These are phyloP conservation scores for Geranium brycei DNA, from an alignment of 345 rosid genomes.

Conservation along the genomic window DNA sequence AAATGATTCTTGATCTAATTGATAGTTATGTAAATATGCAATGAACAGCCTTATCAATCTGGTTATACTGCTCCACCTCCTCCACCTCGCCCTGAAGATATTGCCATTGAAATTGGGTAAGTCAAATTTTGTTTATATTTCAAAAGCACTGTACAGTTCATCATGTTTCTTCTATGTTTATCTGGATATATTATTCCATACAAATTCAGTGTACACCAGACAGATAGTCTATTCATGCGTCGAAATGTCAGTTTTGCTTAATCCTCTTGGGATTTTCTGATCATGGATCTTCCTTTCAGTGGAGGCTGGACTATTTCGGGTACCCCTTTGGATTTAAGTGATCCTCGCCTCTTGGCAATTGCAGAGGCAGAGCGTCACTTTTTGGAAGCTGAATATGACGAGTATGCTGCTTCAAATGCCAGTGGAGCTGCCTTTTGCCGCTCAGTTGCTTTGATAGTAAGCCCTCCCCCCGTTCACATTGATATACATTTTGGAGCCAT, in stretches of 20 bases:
- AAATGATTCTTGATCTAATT: neutral
- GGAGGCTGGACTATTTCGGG: conserved; percentile 94
- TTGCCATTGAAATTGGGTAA: conserved; percentile 79
- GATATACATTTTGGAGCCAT: too few species aligned
- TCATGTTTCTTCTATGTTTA: neutral
- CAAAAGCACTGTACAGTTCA: too few species aligned
- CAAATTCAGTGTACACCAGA: conserved; percentile 3
- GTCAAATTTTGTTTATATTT: conserved; percentile 15
- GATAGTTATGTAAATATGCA: conserved; percentile 6
- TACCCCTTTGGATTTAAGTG: conserved; percentile 55
- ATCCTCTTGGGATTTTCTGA: neutral
- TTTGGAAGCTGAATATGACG: conserved; percentile 77
- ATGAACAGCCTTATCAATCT: conserved; percentile 56
- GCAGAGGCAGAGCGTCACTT: conserved; percentile 89
- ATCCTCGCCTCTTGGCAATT: conserved; percentile 74
- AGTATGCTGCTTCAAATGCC: conserved; percentile 64
- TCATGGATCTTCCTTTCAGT: conserved; percentile 22
- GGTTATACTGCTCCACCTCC: conserved; percentile 74
- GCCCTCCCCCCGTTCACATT: conserved; percentile 8
- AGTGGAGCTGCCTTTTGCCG: conserved; percentile 90
- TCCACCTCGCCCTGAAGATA: conserved; percentile 44
- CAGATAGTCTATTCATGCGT: neutral
- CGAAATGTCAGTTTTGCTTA: neutral
- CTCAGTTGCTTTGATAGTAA: conserved; percentile 71
- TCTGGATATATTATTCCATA: neutral